Conservation (phyloP, 106 monocot genomes). For the Acorus calamus region DNA sequence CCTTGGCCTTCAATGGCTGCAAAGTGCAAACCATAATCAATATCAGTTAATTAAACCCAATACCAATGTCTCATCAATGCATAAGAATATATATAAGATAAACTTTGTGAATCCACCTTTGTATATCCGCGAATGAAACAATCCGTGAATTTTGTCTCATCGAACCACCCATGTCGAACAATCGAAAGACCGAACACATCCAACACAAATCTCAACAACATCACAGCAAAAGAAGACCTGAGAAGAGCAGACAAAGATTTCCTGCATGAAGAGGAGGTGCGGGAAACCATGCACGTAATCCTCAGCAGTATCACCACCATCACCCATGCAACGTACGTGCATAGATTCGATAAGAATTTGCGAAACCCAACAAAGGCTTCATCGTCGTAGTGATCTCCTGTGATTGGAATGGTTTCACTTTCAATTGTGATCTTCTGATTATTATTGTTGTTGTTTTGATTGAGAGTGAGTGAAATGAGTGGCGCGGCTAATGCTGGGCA, state of each 20-base stretch:
- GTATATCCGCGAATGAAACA: conserved; percentile 75
- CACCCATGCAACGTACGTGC: conserved; percentile 13
- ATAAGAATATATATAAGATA: too few species aligned
- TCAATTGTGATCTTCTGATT: conserved; percentile 3
- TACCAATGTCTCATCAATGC: too few species aligned
- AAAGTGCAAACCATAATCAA: not conserved
- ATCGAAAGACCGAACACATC: conserved; percentile 60
- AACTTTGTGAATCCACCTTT: conserved; percentile 36
- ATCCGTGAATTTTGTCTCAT: conserved; percentile 60
- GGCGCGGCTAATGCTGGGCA: conserved; percentile 82
- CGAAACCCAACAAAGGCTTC: conserved; percentile 40
- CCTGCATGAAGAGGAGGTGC: conserved; percentile 10
- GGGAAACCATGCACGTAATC: conserved; percentile 37
- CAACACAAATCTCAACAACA: conserved; percentile 72
- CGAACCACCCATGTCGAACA: conserved; percentile 67
- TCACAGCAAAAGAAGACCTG: conserved; percentile 45
- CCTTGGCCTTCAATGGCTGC: conserved; percentile 73
- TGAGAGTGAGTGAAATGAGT: conserved; percentile 14
- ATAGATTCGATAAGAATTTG: conserved; percentile 28
- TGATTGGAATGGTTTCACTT: not conserved
- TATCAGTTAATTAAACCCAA: too few species aligned
- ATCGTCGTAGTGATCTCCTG: not conserved
- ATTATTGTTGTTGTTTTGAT: conserved; percentile 9
- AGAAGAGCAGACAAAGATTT: conserved; percentile 40
- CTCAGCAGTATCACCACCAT: conserved; percentile 14